phyloP scores from a whole-genome alignment of 768 basidiomycete species.

The Collybia mongolica region DNA sequence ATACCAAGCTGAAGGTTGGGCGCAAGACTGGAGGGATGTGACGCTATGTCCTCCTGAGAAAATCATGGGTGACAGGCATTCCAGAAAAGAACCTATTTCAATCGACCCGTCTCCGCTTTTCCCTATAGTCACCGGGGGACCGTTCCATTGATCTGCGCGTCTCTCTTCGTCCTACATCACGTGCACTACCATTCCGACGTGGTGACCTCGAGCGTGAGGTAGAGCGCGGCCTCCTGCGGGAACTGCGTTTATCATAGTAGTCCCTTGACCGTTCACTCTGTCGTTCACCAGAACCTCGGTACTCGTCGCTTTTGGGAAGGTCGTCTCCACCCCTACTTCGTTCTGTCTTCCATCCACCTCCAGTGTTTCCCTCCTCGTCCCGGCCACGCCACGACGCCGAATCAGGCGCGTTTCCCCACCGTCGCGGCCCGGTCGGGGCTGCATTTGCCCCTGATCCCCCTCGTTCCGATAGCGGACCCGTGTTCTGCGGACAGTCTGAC shows the following conservation, averaged over 20 bases:
- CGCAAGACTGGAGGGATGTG: no score
- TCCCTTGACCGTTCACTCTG: constrained; percentile 16
- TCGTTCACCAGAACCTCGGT: constrained; percentile 6
- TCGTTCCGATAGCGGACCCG: constrained; percentile 29
- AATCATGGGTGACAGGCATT: no score
- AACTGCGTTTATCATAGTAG: constrained; percentile 20
- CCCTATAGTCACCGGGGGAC: constrained; percentile 30
- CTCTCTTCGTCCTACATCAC: constrained; percentile 21
- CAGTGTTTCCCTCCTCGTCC: constrained; percentile 12
- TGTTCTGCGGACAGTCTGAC: constrained; percentile 53
- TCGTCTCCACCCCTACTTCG: constrained; percentile 17
- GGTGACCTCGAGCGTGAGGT: constrained; percentile 31
- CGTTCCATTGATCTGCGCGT: constrained; percentile 31
- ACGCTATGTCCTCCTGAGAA: no score
- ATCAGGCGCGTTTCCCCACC: constrained; percentile 29
- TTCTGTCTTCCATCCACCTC: constrained; percentile 22
- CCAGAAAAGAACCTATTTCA: constrained; percentile 20
- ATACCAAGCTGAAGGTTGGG: no score
- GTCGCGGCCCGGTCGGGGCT: constrained; percentile 26
- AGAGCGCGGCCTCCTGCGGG: constrained; percentile 24
- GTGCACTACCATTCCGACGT: constrained; percentile 14
- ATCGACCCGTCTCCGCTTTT: constrained; percentile 59
- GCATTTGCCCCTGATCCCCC: constrained; percentile 33
- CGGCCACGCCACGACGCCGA: constrained; percentile 34
- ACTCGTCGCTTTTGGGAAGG: constrained; percentile 21